Evolutionary conservation across 768 basidiomycete species (phyloP).

Genomic region (Pisolithus tinctorius): DNA sequence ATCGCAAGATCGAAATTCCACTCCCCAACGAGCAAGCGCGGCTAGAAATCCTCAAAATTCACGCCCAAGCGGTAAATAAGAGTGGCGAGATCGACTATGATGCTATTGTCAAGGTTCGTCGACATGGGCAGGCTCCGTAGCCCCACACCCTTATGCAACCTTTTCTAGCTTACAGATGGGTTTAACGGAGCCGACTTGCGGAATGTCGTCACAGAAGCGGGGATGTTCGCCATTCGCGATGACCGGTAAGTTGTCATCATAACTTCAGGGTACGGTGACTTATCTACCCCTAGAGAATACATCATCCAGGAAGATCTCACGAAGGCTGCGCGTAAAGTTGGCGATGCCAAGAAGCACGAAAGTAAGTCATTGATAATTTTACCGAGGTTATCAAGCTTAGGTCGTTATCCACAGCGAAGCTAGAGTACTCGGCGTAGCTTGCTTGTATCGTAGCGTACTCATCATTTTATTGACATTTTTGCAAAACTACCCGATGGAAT

Average conservation of each 20-base stretch:
- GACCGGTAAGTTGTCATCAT: slow-evolving; percentile 53
- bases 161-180: slow-evolving; percentile 65
- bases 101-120: slow-evolving; percentile 84
- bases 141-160: neutral
- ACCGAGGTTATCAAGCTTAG: neutral
- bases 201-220: slow-evolving; percentile 92
- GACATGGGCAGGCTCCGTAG: neutral
- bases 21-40: slow-evolving; percentile 96
- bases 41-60: slow-evolving; percentile 95
- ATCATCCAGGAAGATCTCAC: slow-evolving; percentile 92
- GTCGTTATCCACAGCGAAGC: slow-evolving; percentile 26
- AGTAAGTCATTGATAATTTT: slow-evolving; percentile 45
- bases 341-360: slow-evolving; percentile 97
- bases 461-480: slow-evolving; percentile 2
- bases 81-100: slow-evolving; percentile 95
- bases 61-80: slow-evolving; percentile 91
- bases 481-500: neutral
- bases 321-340: slow-evolving; percentile 92
- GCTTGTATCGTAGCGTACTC: slow-evolving; percentile 20
- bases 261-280: slow-evolving; percentile 1
- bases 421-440: slow-evolving; percentile 37
- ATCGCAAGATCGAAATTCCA: slow-evolving; percentile 97
- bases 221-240: slow-evolving; percentile 98
- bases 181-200: slow-evolving; percentile 97
- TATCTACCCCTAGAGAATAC: slow-evolving; percentile 54